phyloP scores from a whole-genome alignment of 768 basidiomycete species.

The Leccinum obscurum region DNA sequence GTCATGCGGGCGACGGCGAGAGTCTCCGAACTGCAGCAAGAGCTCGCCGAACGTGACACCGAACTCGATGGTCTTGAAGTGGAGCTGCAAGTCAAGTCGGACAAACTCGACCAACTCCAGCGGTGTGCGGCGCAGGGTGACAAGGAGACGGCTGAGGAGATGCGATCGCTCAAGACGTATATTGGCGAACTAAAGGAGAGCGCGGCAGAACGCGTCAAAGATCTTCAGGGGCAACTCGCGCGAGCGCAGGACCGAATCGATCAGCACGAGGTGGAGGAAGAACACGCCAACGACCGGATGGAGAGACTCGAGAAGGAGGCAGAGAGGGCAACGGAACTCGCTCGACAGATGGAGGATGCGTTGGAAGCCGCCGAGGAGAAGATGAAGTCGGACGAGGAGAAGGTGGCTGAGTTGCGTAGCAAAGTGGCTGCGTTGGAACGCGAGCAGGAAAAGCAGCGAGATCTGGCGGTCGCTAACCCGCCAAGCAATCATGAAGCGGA shows the following conservation, averaged over 20 bases:
- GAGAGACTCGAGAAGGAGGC: constrained; percentile 54
- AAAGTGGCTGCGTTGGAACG: constrained; percentile 58
- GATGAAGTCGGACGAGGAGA: constrained; percentile 62
- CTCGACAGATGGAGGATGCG: constrained; percentile 71
- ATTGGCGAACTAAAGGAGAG: constrained; percentile 62
- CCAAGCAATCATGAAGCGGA: constrained; percentile 53
- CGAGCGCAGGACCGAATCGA: constrained; percentile 47
- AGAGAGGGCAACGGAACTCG: constrained; percentile 54
- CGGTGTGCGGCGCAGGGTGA: constrained; percentile 26
- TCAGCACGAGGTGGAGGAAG: constrained; percentile 44
- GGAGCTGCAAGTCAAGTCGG: constrained; percentile 42
- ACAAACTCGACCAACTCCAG: constrained; percentile 26
- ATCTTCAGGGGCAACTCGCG: constrained; percentile 56
- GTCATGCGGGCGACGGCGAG: constrained; percentile 34
- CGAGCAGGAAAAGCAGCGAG: constrained; percentile 44
- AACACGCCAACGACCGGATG: constrained; percentile 48
- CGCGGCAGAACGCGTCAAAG: constrained; percentile 49
- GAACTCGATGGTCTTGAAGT: constrained; percentile 35
- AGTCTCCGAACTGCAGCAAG: constrained; percentile 45
- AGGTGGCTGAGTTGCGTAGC: constrained; percentile 48
- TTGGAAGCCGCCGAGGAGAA: constrained; percentile 72
- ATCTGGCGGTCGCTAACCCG: constrained; percentile 21
- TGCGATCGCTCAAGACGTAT: constrained; percentile 47
- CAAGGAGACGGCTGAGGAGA: constrained; percentile 30
- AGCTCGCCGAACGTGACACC: constrained; percentile 41